Evolutionary conservation across 768 basidiomycete genomes (phyloP).

Genomic region (Phylloporus sp.): DNA sequence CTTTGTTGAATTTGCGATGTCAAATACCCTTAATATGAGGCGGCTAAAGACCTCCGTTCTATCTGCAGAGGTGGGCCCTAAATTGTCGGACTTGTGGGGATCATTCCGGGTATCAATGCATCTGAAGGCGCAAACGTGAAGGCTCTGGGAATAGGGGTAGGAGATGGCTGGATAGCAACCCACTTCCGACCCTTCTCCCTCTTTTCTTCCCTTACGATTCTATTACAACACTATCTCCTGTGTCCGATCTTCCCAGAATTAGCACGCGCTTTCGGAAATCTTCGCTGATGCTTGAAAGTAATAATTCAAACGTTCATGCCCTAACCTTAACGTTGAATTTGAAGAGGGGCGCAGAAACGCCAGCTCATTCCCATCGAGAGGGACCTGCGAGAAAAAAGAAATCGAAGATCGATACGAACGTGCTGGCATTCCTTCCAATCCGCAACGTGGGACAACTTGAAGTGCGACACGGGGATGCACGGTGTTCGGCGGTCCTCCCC

Average conservation of each 20-base stretch:
- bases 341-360: not conserved
- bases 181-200: not conserved
- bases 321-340: not conserved
- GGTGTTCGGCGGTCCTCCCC: slow-evolving; percentile 1
- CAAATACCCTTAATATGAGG: slow-evolving; percentile 20
- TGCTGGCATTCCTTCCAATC: not conserved
- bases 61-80: slow-evolving; percentile 19
- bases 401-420: not conserved
- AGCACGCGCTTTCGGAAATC: not conserved
- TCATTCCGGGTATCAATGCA: slow-evolving; percentile 24
- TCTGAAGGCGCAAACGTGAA: slow-evolving; percentile 14
- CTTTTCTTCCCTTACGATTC: not conserved
- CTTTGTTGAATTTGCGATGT: slow-evolving; percentile 3
- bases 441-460: not conserved
- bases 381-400: not conserved
- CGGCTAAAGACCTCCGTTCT: slow-evolving; percentile 18
- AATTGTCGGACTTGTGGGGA: slow-evolving; percentile 21
- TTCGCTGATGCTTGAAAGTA: slow-evolving; percentile 5
- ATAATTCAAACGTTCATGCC: not conserved
- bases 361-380: not conserved
- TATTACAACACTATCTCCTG: not conserved
- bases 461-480: not conserved
- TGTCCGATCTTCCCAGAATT: not conserved
- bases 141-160: not conserved
- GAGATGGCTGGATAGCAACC: not conserved